A percentile compares a stretch with the other conserved stretches of the same genome.
Evolutionary conservation across 2,329 filamentous ascomycete species (phyloP).

Genomic region (Aquanectria penicillioides): DNA sequence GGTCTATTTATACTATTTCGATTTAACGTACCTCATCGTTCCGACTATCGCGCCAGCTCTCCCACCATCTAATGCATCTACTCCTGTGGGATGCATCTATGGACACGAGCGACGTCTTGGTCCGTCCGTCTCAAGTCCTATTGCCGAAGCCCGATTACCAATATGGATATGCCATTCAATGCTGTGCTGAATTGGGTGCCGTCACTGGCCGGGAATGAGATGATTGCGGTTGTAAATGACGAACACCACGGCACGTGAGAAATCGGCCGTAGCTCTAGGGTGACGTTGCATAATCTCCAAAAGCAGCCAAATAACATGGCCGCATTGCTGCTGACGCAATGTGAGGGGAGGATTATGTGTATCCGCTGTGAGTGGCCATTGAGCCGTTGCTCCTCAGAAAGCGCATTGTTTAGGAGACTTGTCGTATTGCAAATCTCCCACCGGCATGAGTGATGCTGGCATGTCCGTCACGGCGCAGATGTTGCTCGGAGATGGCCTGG

Average conservation of each 20-base stretch:
- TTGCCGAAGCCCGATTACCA: neutral
- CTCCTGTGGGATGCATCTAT: too few species aligned
- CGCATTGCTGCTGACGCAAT: slow-evolving; percentile 15
- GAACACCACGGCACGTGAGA: neutral
- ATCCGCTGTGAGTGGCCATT: neutral
- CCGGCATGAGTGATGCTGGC: neutral
- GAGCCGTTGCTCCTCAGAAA: too few species aligned
- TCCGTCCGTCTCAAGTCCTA: neutral
- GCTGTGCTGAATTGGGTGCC: neutral
- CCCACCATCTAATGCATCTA: neutral
- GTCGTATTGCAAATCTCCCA: slow-evolving; percentile 8
- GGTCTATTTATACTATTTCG: neutral
- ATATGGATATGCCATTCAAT: neutral
- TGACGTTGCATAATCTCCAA: neutral
- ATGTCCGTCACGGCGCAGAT: too few species aligned
- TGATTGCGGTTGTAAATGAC: slow-evolving; percentile 2
- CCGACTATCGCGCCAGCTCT: neutral
- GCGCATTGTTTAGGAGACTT: neutral
- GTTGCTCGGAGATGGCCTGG: too few species aligned
- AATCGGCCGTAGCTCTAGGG: neutral
- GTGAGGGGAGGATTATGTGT: slow-evolving; percentile 11
- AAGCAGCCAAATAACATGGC: neutral
- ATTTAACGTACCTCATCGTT: neutral
- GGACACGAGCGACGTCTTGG: too few species aligned
- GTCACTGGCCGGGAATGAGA: slow-evolving; percentile 6